Conservation (phyloP, 495 filamentous ascomycete species). For the Podospora conica region DNA sequence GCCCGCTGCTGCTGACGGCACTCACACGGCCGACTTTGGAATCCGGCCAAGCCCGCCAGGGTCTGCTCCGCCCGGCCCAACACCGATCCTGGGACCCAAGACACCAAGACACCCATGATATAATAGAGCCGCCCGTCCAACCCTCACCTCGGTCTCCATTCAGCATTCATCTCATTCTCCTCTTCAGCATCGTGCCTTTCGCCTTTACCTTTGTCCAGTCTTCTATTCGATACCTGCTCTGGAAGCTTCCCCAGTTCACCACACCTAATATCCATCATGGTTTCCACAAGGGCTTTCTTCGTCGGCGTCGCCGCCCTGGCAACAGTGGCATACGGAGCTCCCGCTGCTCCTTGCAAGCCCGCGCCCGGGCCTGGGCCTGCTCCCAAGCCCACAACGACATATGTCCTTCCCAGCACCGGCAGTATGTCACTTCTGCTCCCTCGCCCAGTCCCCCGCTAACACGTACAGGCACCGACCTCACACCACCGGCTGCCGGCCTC, state of each 20-base stretch:
- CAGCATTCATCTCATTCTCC: constrained; percentile 3
- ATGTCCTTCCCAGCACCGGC: constrained; percentile 20
- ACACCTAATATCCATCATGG: constrained; percentile 19
- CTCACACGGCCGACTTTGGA: background rate
- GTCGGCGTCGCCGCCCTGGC: constrained; percentile 25
- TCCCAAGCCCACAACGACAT: background rate
- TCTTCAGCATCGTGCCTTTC: background rate
- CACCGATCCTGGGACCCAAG: background rate
- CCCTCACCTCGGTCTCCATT: constrained; percentile 1
- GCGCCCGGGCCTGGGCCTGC: constrained; percentile 8
- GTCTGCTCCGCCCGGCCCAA: constrained; percentile 4
- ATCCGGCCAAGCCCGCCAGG: background rate
- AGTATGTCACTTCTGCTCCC: constrained; percentile 7
- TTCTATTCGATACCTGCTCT: constrained; percentile 14
- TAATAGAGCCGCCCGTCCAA: constrained; percentile 4
- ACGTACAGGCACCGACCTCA: constrained; percentile 34
- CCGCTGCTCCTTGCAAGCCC: constrained; percentile 1
- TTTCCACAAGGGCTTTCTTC: constrained; percentile 21
- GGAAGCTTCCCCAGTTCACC: constrained; percentile 16
- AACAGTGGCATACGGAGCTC: constrained; percentile 21
- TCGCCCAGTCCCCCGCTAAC: background rate
- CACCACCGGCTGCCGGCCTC: constrained; percentile 38
- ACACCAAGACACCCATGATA: background rate
- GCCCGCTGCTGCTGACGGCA: constrained; percentile 4
- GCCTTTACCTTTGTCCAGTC: background rate